Evolutionary conservation across 306 rosid genomes (phyloP), one percentile per base, ranked within the genome.

Genomic region (Prosopis cineraria): DNA sequence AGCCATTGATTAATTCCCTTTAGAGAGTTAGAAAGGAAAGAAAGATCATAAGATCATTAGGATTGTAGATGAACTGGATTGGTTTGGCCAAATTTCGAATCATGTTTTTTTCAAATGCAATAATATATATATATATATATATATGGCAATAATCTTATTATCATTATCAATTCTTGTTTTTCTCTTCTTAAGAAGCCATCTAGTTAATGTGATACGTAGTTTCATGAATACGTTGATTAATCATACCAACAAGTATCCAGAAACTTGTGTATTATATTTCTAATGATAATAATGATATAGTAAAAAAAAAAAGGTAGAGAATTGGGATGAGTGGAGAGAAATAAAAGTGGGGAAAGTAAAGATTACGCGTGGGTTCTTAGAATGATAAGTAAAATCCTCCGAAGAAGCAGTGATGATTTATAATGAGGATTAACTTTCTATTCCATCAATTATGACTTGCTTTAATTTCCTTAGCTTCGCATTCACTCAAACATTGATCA

Each of bases 321-420:
- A n/a, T 13, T 27, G 24, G 65, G 6, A 64, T 14, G 52, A 76
- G 68, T 76, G 65, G 68, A 63, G 33, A 64, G 70, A 70, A 77
- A 68, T n/a, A 77, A 68, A 39, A 55, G n/a, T n/a, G 65, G 27
- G 19, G 36, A 81, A 44, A 37, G 47, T 7, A 47, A 76, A 85
- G 84, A 85, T 78, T 71, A 83, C 87, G 89, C 91, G 84, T 87
- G 91, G 89, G 68, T 74, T 59, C 14, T 27, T 11, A 47, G 45
- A 72, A 77, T 87, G 75, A 82, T 44, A 60, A 56, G 60, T 39
- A 69, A 74, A 72, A 52, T 52, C 59, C 29, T 84, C 76, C 65
- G 29, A 80, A 73, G 27, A 82, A 76, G 27, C 45, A 59, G 52
- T 74, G 34, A 83, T 76, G 45, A 66, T 39, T 73, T 73, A 68